phyloP scores from a whole-genome alignment of 2,329 filamentous ascomycete genomes.

The Sporothrix humicola region DNA sequence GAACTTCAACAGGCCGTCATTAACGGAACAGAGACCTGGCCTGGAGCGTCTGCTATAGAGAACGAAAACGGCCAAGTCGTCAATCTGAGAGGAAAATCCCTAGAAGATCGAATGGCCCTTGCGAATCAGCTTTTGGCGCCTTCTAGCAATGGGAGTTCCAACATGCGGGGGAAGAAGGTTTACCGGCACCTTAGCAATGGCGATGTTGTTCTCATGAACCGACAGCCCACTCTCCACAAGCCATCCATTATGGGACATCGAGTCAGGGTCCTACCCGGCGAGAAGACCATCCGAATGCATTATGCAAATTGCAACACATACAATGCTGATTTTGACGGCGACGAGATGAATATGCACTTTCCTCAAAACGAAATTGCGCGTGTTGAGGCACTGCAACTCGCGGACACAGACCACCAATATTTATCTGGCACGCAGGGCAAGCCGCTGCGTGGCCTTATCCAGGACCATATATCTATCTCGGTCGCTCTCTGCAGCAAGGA shows the following conservation, averaged over 20 bases:
- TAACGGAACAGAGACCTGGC: constrained; percentile 92
- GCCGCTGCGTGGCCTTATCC: constrained; percentile 91
- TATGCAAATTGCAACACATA: constrained; percentile 99
- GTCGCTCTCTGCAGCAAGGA: constrained; percentile 90
- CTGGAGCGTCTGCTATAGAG: constrained; percentile 91
- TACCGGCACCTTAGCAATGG: constrained; percentile 95
- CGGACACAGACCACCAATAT: constrained; percentile 97
- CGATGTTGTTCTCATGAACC: constrained; percentile 98
- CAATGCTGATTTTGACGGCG: constrained; percentile 98
- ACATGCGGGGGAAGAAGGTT: constrained; percentile 90
- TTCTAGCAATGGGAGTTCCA: constrained; percentile 73
- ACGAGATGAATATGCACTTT: constrained; percentile 99
- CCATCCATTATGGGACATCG: constrained; percentile 99
- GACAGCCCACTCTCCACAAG: constrained; percentile 96
- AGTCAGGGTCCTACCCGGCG: constrained; percentile 86
- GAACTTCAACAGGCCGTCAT: constrained; percentile 96
- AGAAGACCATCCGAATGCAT: constrained; percentile 99
- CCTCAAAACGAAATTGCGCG: constrained; percentile 95
- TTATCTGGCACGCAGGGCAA: constrained; percentile 92
- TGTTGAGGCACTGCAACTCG: constrained; percentile 89
- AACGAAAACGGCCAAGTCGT: constrained; percentile 93
- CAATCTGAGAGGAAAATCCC: constrained; percentile 82
- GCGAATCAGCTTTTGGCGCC: constrained; percentile 93
- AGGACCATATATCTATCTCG: constrained; percentile 96
- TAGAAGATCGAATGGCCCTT: constrained; percentile 84